A percentile compares a stretch with the other conserved stretches of the same genome.
These are phyloP conservation scores for Cordyceps pruinosa DNA, from an alignment of 2,329 filamentous ascomycete species.

Conservation along the genomic window DNA sequence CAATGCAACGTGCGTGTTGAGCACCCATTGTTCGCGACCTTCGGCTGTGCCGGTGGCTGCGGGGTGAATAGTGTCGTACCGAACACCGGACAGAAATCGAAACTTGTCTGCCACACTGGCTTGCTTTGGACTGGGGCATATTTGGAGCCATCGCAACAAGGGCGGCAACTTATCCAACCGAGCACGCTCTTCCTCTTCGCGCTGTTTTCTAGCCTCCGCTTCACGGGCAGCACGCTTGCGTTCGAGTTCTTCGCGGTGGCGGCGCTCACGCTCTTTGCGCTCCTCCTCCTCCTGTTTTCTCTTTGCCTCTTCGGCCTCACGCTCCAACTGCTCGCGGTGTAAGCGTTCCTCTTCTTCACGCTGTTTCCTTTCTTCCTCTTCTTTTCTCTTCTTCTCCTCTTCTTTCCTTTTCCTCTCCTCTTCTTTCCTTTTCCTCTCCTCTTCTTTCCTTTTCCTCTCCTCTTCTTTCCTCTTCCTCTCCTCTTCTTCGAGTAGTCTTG, in stretches of 20 bases:
- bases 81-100: slow-evolving; percentile 50
- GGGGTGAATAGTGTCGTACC: slow-evolving; percentile 56
- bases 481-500: slow-evolving; percentile 12
- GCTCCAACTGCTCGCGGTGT: slow-evolving; percentile 35
- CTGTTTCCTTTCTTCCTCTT: slow-evolving; percentile 20
- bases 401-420: slow-evolving; percentile 1
- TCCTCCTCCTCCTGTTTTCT: slow-evolving; percentile 47
- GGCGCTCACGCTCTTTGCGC: slow-evolving; percentile 42
- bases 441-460: not conserved
- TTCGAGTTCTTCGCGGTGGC: slow-evolving; percentile 40
- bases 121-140: slow-evolving; percentile 43
- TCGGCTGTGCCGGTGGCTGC: slow-evolving; percentile 44
- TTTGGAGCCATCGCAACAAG: slow-evolving; percentile 54
- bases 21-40: slow-evolving; percentile 59
- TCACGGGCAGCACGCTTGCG: slow-evolving; percentile 43
- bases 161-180: slow-evolving; percentile 53
- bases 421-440: not conserved
- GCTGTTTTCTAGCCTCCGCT: slow-evolving; percentile 43
- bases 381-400: slow-evolving; percentile 16
- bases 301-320: slow-evolving; percentile 43
- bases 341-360: slow-evolving; percentile 31
- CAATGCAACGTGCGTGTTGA: slow-evolving; percentile 58
- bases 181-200: slow-evolving; percentile 47
- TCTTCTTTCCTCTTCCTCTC: not conserved
- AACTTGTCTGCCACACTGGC: slow-evolving; percentile 47